phyloP scores from a whole-genome alignment of 192 early-diverging fungal genomes.

The Backusella parvicylindrica region DNA sequence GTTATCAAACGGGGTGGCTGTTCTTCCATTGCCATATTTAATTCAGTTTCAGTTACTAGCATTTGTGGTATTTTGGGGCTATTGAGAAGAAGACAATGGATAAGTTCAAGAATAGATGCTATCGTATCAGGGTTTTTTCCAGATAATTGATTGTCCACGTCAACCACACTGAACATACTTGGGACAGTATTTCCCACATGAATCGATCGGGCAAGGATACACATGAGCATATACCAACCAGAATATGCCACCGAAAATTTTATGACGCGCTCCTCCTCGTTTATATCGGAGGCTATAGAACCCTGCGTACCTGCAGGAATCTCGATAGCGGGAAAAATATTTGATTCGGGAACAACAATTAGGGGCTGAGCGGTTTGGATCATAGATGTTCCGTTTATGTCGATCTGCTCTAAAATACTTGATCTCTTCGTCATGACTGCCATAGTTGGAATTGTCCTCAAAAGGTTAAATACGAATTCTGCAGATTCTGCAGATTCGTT shows the following conservation, averaged over 20 bases:
- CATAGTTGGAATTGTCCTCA: slow-evolving; percentile 1
- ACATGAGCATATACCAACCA: slow-evolving; percentile 19
- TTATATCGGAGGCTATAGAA: neutral
- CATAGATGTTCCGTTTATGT: neutral
- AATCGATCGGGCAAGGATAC: slow-evolving; percentile 8
- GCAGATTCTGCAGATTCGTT: neutral
- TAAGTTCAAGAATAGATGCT: slow-evolving; percentile 15
- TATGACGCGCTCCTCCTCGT: slow-evolving; percentile 1
- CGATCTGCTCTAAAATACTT: neutral
- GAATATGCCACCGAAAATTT: slow-evolving; percentile 20
- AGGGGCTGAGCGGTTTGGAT: neutral
- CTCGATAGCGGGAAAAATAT: neutral
- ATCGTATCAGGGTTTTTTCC: slow-evolving; percentile 17
- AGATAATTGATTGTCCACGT: neutral
- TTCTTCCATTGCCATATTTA: neutral
- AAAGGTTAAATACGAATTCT: slow-evolving; percentile 18
- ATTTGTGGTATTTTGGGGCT: neutral
- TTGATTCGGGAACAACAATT: neutral
- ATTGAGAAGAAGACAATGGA: slow-evolving; percentile 7
- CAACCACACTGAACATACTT: neutral
- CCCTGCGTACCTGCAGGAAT: slow-evolving; percentile 16
- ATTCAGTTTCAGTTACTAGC: slow-evolving; percentile 11
- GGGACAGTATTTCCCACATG: neutral
- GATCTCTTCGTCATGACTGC: slow-evolving; percentile 4
- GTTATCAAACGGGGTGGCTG: neutral